phyloP scores from a whole-genome alignment of 805 yeast genomes.

The Candida tammaniensis region DNA sequence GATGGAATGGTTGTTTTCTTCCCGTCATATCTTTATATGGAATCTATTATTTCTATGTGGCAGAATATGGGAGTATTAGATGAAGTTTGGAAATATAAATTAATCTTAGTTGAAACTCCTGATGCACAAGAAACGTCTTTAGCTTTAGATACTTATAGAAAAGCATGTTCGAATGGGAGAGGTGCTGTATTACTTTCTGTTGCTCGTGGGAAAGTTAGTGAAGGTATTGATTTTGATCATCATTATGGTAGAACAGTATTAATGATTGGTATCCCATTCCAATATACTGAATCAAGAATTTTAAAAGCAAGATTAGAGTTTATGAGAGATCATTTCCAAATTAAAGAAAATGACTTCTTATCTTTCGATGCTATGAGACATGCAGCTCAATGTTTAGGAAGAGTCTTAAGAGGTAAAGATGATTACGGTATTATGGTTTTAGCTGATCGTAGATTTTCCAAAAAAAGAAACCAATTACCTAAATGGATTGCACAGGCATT shows the following conservation, averaged over 20 bases:
- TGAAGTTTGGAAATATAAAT: conserved; percentile 96
- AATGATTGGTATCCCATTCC: conserved; percentile 99
- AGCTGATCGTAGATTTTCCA: conserved; percentile 89
- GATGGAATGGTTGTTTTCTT: conserved; percentile 98
- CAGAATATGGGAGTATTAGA: conserved; percentile 97
- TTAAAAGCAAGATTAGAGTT: conserved; percentile 93
- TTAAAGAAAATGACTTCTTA: conserved; percentile 88
- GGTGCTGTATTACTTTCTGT: conserved; percentile 96
- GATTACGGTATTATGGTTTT: conserved; percentile 98
- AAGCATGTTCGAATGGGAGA: conserved; percentile 95
- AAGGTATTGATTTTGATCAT: conserved; percentile 98
- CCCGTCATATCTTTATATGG: conserved; percentile 97
- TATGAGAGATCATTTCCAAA: conserved; percentile 86
- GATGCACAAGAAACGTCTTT: conserved; percentile 98
- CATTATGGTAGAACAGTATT: conserved; percentile 96
- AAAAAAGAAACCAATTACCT: conserved; percentile 85
- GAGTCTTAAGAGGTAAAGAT: conserved; percentile 96
- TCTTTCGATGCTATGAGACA: conserved; percentile 99
- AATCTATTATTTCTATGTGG: conserved; percentile 97
- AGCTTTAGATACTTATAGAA: conserved; percentile 91
- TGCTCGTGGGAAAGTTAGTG: conserved; percentile 98
- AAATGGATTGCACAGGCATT: conserved; percentile 97
- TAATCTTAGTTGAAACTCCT: conserved; percentile 95
- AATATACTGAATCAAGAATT: conserved; percentile 95
- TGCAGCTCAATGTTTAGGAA: conserved; percentile 97